Percentiles rank a stretch among this genome's conserved stretches.
Conservation (phyloP, 1,139 yeast genomes). For the Diutina pseudorugosa region DNA sequence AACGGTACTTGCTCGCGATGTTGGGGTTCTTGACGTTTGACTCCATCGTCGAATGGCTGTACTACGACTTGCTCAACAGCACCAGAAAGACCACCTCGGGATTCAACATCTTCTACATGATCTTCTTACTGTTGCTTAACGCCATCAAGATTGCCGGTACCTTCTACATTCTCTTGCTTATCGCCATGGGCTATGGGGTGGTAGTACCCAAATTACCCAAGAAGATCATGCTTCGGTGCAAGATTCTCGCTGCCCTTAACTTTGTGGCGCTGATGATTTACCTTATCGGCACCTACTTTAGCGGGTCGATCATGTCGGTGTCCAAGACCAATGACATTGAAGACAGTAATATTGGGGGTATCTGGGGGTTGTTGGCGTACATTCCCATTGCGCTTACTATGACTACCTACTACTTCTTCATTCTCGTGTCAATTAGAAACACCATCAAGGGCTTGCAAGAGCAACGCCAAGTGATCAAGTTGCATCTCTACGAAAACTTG, state of each 20-base stretch:
- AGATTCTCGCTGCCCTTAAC: slow-evolving; percentile 62
- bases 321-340: slow-evolving; percentile 12
- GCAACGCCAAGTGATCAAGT: slow-evolving; percentile 86
- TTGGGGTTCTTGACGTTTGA: slow-evolving; percentile 75
- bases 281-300: slow-evolving; percentile 52
- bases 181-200: slow-evolving; percentile 88
- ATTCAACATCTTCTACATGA: slow-evolving; percentile 41
- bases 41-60: slow-evolving; percentile 83
- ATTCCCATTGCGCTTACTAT: slow-evolving; percentile 65
- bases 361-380: slow-evolving; percentile 29
- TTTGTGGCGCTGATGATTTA: slow-evolving; percentile 58
- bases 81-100: slow-evolving; percentile 30
- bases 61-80: slow-evolving; percentile 70
- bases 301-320: slow-evolving; percentile 17
- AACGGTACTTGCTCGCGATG: slow-evolving; percentile 79
- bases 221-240: slow-evolving; percentile 67
- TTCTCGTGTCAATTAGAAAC: slow-evolving; percentile 57
- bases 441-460: slow-evolving; percentile 67
- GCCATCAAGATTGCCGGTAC: slow-evolving; percentile 80
- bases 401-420: slow-evolving; percentile 62
- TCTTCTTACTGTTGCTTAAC: slow-evolving; percentile 65
- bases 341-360: slow-evolving; percentile 13
- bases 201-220: slow-evolving; percentile 76
- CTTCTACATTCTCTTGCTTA: slow-evolving; percentile 74
- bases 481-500: slow-evolving; percentile 70